Evolutionary conservation across 2,329 filamentous ascomycete genomes (phyloP).

Genomic region (Zymoseptoria pseudotritici): DNA sequence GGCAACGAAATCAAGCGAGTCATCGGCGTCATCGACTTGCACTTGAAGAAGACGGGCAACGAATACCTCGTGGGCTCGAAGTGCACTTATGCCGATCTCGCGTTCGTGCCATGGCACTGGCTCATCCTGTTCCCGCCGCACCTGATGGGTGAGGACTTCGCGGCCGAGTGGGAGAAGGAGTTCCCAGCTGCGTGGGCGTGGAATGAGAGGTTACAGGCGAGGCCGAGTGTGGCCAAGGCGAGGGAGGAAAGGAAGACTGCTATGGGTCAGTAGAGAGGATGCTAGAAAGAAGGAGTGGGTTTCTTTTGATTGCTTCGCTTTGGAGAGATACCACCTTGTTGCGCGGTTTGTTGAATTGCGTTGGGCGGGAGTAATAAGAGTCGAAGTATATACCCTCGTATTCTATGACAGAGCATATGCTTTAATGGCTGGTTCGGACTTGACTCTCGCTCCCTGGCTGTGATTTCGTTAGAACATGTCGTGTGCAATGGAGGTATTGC

Average conservation of each 20-base stretch:
- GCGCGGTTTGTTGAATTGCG: neutral
- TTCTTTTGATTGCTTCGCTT: neutral
- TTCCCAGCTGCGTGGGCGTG: constrained; percentile 24
- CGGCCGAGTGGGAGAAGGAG: constrained; percentile 21
- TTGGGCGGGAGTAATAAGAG: neutral
- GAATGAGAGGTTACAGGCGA: constrained; percentile 23
- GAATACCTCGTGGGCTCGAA: constrained; percentile 38
- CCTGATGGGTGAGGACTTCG: constrained; percentile 22
- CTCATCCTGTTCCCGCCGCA: constrained; percentile 18
- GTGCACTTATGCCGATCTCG: constrained; percentile 35
- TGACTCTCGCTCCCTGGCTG: neutral
- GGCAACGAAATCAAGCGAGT: constrained; percentile 39
- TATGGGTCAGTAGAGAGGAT: constrained; percentile 1
- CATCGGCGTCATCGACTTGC: constrained; percentile 36
- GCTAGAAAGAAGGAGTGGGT: neutral
- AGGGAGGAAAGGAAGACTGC: constrained; percentile 21
- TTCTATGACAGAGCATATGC: neutral
- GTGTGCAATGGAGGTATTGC: neutral
- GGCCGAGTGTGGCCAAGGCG: constrained; percentile 24
- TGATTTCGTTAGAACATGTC: neutral
- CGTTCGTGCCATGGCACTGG: constrained; percentile 36
- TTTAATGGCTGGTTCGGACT: neutral
- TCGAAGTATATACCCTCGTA: neutral
- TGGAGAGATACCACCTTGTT: neutral
- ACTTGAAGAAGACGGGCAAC: constrained; percentile 27